phyloP scores from a whole-genome alignment of 306 rosid genomes.

The Herpetospermum pedunculosum region DNA sequence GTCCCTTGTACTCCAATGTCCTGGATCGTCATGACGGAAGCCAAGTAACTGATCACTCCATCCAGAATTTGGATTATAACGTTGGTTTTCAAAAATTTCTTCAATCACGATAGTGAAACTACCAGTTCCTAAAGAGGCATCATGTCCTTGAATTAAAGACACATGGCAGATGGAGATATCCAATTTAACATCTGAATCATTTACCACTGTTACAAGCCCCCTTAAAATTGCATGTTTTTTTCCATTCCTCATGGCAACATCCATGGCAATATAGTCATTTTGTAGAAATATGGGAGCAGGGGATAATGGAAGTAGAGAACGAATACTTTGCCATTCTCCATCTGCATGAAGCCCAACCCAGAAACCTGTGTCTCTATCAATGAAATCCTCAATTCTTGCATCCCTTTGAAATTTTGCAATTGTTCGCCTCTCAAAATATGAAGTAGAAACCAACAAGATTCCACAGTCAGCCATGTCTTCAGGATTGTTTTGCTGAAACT shows the following conservation, averaged over 20 bases:
- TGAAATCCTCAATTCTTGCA: conserved; percentile 21
- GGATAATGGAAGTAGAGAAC: conserved; percentile 80
- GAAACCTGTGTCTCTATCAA: conserved; percentile 69
- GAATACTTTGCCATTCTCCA: conserved; percentile 66
- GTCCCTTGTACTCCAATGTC: conserved; percentile 62
- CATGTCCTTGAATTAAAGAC: conserved; percentile 28
- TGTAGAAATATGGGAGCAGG: conserved; percentile 61
- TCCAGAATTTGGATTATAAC: conserved; percentile 45
- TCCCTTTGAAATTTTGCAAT: conserved; percentile 55
- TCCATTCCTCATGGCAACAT: conserved; percentile 82
- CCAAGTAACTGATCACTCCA: conserved; percentile 52
- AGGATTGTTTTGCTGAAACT: conserved; percentile 40
- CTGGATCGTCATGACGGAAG: conserved; percentile 30
- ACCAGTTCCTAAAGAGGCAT: conserved; percentile 23
- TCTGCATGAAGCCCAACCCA: conserved; percentile 57
- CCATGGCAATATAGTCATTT: conserved; percentile 65
- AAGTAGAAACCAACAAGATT: conserved; percentile 51
- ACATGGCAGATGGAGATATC: conserved; percentile 40
- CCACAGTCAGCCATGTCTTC: conserved; percentile 38
- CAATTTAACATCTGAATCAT: conserved; percentile 67
- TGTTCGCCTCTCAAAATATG: conserved; percentile 73
- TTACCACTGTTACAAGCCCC: conserved; percentile 72
- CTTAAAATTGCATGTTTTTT: conserved; percentile 83
- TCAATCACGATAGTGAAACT: conserved; percentile 24
- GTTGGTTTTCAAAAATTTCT: conserved; percentile 68